Evolutionary conservation across 768 basidiomycete species (phyloP).

Genomic region (Auricularia sp.): DNA sequence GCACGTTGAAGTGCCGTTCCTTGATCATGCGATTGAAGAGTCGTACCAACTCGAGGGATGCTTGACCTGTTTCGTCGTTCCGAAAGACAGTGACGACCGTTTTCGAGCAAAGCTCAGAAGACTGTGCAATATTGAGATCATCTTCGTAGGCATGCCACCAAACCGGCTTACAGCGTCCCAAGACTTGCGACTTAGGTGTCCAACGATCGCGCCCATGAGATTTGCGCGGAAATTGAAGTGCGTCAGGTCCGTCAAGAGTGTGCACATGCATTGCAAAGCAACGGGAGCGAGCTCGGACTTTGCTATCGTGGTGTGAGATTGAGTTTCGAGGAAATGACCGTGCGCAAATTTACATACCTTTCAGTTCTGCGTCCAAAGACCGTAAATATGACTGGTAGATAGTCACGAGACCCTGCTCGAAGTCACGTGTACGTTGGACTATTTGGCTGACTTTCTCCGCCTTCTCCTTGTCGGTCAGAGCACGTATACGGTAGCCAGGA

Average conservation of each 20-base stretch:
- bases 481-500: conserved; percentile 90
- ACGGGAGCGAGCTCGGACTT: conserved; percentile 57
- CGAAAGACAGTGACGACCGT: conserved; percentile 76
- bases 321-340: background rate
- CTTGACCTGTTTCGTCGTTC: conserved; percentile 65
- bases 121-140: conserved; percentile 32
- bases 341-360: conserved; percentile 40
- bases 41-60: conserved; percentile 83
- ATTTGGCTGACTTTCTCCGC: conserved; percentile 90
- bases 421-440: conserved; percentile 82
- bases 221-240: conserved; percentile 97
- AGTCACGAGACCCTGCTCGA: conserved; percentile 85
- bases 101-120: conserved; percentile 75
- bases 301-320: conserved; percentile 31
- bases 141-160: background rate
- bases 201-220: conserved; percentile 80
- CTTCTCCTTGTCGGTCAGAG: conserved; percentile 83
- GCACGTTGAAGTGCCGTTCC: conserved; percentile 80
- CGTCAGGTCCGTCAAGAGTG: conserved; percentile 67
- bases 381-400: conserved; percentile 87
- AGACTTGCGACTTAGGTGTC: conserved; percentile 69
- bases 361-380: conserved; percentile 75
- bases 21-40: conserved; percentile 93
- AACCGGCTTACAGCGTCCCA: conserved; percentile 71
- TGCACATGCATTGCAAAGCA: conserved; percentile 80